Evolutionary conservation across 1,284 basidiomycete genomes (phyloP).

Genomic region (Malassezia equina): DNA sequence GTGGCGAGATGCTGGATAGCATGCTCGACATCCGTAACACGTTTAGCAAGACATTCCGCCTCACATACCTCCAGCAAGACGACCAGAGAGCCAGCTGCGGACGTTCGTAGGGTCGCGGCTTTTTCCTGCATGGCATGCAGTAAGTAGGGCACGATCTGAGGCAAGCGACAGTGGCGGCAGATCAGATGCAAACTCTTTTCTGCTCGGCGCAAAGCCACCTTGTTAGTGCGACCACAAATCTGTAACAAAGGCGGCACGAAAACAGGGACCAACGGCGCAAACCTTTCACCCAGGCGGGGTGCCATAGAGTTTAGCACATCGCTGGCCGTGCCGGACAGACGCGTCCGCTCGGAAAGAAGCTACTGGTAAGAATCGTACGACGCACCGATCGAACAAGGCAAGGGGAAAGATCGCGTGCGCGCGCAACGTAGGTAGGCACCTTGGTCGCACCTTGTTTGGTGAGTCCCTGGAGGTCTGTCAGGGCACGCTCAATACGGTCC

Average conservation of each 20-base stretch:
- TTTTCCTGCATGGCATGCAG: slow-evolving; percentile 49
- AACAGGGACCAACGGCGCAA: slow-evolving; percentile 49
- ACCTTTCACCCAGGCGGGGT: slow-evolving; percentile 48
- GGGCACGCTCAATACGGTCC: slow-evolving; percentile 30
- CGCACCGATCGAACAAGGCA: slow-evolving; percentile 24
- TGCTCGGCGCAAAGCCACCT: slow-evolving; percentile 51
- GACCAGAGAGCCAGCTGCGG: slow-evolving; percentile 20
- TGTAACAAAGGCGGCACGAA: slow-evolving; percentile 51
- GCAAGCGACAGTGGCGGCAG: slow-evolving; percentile 49
- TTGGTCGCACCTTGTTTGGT: slow-evolving; percentile 37
- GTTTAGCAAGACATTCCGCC: slow-evolving; percentile 34
- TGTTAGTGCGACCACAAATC: slow-evolving; percentile 52
- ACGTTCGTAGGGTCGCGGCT: slow-evolving; percentile 24
- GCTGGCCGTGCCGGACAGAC: slow-evolving; percentile 51
- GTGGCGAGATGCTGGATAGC: slow-evolving; percentile 49
- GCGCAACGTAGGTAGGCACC: slow-evolving; percentile 21
- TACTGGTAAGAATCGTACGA: slow-evolving; percentile 15
- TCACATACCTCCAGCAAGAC: slow-evolving; percentile 43
- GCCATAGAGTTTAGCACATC: slow-evolving; percentile 52
- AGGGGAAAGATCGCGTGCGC: slow-evolving; percentile 21
- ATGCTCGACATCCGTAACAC: slow-evolving; percentile 48
- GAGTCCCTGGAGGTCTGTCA: slow-evolving; percentile 27
- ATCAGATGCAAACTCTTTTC: slow-evolving; percentile 51
- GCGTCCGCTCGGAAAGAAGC: slow-evolving; percentile 52
- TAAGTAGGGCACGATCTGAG: slow-evolving; percentile 46